Evolutionary conservation across 2,329 filamentous ascomycete genomes (phyloP).

Genomic region (Fusarium mangiferae): DNA sequence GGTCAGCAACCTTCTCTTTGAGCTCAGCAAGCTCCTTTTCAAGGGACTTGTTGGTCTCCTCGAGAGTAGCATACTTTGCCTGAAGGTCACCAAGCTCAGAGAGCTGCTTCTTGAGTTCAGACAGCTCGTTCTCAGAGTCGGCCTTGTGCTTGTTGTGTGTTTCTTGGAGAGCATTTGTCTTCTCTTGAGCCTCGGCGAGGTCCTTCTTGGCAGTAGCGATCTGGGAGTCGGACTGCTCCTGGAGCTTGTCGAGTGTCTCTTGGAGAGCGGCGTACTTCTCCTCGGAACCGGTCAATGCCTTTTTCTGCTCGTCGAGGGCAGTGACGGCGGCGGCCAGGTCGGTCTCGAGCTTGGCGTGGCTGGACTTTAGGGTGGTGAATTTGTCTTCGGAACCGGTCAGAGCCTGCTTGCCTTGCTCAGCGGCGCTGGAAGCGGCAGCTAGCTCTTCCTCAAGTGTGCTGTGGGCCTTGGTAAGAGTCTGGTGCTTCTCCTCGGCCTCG

Average conservation of each 20-base stretch:
- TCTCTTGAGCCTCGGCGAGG: slow-evolving; percentile 41
- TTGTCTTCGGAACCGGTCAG: slow-evolving; percentile 44
- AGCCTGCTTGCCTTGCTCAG: slow-evolving; percentile 44
- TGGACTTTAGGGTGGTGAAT: slow-evolving; percentile 40
- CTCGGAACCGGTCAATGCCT: slow-evolving; percentile 42
- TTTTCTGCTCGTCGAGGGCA: slow-evolving; percentile 44
- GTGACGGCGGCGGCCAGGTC: slow-evolving; percentile 42
- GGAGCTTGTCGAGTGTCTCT: slow-evolving; percentile 42
- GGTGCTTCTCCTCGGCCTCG: slow-evolving; percentile 48
- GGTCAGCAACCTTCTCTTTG: slow-evolving; percentile 44
- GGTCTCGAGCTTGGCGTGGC: slow-evolving; percentile 43
- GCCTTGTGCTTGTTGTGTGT: slow-evolving; percentile 46
- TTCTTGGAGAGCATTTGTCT: slow-evolving; percentile 40
- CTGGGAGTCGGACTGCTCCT: slow-evolving; percentile 41
- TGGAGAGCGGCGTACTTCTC: slow-evolving; percentile 43
- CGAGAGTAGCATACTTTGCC: slow-evolving; percentile 47
- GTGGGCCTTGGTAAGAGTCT: slow-evolving; percentile 45
- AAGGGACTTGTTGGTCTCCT: slow-evolving; percentile 42
- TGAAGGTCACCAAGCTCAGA: slow-evolving; percentile 46
- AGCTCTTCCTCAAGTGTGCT: slow-evolving; percentile 48
- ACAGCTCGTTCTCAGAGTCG: slow-evolving; percentile 44
- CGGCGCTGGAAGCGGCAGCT: slow-evolving; percentile 41
- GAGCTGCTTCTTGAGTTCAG: slow-evolving; percentile 46
- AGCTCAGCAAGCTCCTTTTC: slow-evolving; percentile 43
- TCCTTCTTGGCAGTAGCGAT: slow-evolving; percentile 41